phyloP scores from a whole-genome alignment of 257 asterid genomes.

The Nicotiana noctiflora region DNA sequence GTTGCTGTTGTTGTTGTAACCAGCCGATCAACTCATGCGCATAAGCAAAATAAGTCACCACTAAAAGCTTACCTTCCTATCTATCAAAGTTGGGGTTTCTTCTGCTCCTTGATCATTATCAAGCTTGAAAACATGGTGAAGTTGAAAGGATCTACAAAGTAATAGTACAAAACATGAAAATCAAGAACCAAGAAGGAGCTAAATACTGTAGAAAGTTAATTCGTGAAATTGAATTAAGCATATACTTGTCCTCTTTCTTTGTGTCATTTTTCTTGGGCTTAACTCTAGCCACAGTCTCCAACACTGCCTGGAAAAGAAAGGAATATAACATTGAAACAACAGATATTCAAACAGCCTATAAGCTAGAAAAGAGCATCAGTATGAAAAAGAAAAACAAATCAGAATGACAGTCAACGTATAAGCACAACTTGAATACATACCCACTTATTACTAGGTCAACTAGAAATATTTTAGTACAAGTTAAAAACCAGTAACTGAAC shows the following conservation, averaged over 20 bases:
- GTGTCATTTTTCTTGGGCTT: constrained; percentile 95
- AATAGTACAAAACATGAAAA: constrained; percentile 16
- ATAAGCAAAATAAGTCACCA: neutral
- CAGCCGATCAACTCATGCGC: neutral
- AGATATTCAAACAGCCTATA: constrained; percentile 12
- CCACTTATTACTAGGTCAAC: neutral
- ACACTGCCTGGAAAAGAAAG: constrained; percentile 63
- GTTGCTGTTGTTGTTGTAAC: too few species aligned
- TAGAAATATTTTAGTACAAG: neutral
- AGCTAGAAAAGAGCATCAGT: neutral
- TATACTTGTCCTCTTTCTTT: constrained; percentile 85
- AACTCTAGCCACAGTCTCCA: constrained; percentile 99
- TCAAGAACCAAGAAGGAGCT: constrained; percentile 12
- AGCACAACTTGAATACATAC: neutral
- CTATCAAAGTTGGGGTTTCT: constrained; percentile 93
- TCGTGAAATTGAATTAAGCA: constrained; percentile 6
- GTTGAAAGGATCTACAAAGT: constrained; percentile 57
- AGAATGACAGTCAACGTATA: neutral
- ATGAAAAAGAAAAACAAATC: neutral
- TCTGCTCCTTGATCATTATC: constrained; percentile 97
- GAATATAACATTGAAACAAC: constrained; percentile 10
- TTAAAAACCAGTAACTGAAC: neutral
- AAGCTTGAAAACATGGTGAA: constrained; percentile 83
- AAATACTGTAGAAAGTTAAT: neutral
- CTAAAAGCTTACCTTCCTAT: constrained; percentile 65